These are phyloP conservation scores for Candida sanyaensis DNA, from an alignment of 1,139 yeast species.

Conservation along the genomic window DNA sequence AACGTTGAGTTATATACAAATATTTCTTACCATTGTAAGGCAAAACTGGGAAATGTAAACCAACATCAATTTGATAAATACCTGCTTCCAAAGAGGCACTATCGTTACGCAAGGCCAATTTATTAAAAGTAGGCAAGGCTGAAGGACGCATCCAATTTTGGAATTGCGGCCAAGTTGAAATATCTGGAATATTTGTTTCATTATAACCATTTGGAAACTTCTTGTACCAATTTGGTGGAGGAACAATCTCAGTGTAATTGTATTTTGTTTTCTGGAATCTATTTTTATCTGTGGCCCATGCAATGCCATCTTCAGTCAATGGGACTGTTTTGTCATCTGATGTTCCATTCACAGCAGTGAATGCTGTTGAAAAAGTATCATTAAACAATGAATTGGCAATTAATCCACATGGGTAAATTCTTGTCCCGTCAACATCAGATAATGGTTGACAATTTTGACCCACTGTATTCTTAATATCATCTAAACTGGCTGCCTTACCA, in stretches of 20 bases:
- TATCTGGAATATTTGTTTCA: constrained; percentile 60
- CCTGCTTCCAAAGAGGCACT: constrained; percentile 62
- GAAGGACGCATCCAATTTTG: constrained; percentile 99
- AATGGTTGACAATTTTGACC: constrained; percentile 93
- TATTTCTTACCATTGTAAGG: constrained; percentile 83
- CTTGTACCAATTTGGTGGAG: constrained; percentile 77
- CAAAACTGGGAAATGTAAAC: constrained; percentile 85
- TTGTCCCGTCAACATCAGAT: constrained; percentile 54
- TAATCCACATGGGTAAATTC: constrained; percentile 74
- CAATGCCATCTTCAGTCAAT: constrained; percentile 57
- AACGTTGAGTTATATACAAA: constrained; percentile 76
- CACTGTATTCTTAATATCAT: constrained; percentile 60
- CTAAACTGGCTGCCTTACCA: constrained; percentile 64
- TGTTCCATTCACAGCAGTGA: constrained; percentile 39
- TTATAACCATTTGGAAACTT: constrained; percentile 72
- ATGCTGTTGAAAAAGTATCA: constrained; percentile 57
- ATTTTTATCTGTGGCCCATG: constrained; percentile 66
- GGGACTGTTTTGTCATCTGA: constrained; percentile 35
- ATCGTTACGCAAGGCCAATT: constrained; percentile 81
- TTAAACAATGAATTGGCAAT: constrained; percentile 78
- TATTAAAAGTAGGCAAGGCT: constrained; percentile 83
- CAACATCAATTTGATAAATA: constrained; percentile 69
- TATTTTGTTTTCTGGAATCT: constrained; percentile 63
- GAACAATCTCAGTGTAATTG: constrained; percentile 59
- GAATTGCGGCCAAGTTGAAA: constrained; percentile 63